Evolutionary conservation across 805 yeast species (phyloP).

Genomic region (Brettanomyces custersianus): DNA sequence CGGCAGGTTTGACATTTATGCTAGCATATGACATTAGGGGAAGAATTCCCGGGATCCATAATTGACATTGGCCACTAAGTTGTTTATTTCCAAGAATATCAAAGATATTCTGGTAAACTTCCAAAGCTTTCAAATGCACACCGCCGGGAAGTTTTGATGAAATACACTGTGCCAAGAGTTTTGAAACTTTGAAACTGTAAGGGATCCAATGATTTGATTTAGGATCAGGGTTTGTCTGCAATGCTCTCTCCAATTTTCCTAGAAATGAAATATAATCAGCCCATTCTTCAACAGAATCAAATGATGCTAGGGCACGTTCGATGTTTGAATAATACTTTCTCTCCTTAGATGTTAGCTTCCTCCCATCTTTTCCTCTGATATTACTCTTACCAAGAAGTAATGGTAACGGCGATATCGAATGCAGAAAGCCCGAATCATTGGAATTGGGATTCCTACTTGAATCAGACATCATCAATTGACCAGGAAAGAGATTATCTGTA

Average conservation of each 20-base stretch:
- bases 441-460: no score
- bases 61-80: slow-evolving; percentile 44
- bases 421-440: no score
- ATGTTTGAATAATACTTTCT: slow-evolving; percentile 59
- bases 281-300: slow-evolving; percentile 90
- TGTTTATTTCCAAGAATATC: slow-evolving; percentile 47
- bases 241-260: slow-evolving; percentile 66
- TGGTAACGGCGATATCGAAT: slow-evolving; percentile 23
- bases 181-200: slow-evolving; percentile 53
- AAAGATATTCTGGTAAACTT: slow-evolving; percentile 66
- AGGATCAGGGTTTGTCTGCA: slow-evolving; percentile 39
- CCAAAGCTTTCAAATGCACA: slow-evolving; percentile 83
- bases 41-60: slow-evolving; percentile 91
- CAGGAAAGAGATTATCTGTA: no score
- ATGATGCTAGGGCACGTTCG: slow-evolving; percentile 62
- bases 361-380: slow-evolving; percentile 13
- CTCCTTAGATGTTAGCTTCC: slow-evolving; percentile 46
- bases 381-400: slow-evolving; percentile 12
- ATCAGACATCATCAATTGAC: no score
- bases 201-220: slow-evolving; percentile 52
- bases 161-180: slow-evolving; percentile 67
- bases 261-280: slow-evolving; percentile 93
- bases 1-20: slow-evolving; percentile 74
- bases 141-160: slow-evolving; percentile 86
- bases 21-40: slow-evolving; percentile 86